These are phyloP conservation scores for Metschnikowia continentalis DNA, from an alignment of 805 yeast genomes.

Conservation along the genomic window DNA sequence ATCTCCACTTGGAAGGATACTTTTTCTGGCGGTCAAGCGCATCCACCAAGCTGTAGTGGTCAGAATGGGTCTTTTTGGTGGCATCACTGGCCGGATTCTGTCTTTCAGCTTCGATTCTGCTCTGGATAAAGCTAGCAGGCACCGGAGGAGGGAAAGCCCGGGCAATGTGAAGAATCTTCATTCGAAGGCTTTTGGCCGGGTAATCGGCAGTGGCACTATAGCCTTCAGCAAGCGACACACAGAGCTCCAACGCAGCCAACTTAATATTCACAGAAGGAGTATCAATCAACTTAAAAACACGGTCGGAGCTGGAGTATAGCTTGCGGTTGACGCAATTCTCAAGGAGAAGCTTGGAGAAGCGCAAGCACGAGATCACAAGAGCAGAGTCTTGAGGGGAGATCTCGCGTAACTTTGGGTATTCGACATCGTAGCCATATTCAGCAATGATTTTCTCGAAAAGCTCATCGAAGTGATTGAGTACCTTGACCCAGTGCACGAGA, in stretches of 20 bases:
- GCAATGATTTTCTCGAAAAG: conserved; percentile 52
- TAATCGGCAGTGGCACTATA: conserved; percentile 42
- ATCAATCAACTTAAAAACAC: conserved; percentile 54
- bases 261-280: conserved; percentile 59
- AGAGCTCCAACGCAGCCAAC: conserved; percentile 56
- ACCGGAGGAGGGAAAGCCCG: conserved; percentile 48
- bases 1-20: conserved; percentile 55
- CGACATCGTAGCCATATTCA: conserved; percentile 50
- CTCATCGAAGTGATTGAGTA: conserved; percentile 70
- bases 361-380: conserved; percentile 48
- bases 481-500: conserved; percentile 70
- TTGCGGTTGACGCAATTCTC: conserved; percentile 66
- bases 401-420: conserved; percentile 42
- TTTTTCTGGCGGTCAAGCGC: conserved; percentile 38
- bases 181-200: conserved; percentile 42
- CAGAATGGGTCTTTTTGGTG: conserved; percentile 21
- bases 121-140: conserved; percentile 35
- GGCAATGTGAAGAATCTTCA: conserved; percentile 50
- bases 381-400: conserved; percentile 45
- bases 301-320: conserved; percentile 62
- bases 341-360: conserved; percentile 59
- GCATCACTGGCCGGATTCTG: neutral
- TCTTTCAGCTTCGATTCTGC: conserved; percentile 16
- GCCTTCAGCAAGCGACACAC: conserved; percentile 57
- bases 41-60: conserved; percentile 46